Evolutionary conservation across 352 stramenopile species (phyloP), one percentile per base, ranked within the genome.

Genomic region (Phytophthora agathidicida): DNA sequence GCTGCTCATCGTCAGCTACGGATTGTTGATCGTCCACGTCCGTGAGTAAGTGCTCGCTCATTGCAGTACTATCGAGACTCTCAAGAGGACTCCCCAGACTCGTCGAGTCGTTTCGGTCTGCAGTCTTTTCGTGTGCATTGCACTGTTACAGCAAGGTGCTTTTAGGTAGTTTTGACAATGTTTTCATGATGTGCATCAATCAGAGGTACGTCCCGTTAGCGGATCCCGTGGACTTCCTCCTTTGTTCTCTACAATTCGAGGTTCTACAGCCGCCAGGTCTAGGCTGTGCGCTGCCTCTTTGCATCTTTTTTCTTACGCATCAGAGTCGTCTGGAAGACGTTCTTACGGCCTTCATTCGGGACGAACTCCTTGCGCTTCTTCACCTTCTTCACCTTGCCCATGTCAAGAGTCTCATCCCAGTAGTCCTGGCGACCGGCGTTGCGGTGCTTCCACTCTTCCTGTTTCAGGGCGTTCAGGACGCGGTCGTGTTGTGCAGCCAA

Each of bases 321-420:
- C 20, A 90, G 56, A 39, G 75, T 68, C 1, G 55, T 65, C 52
- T 91, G 83, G 62, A 94, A 94, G 24, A 65, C 72, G 63, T 94
- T 94, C 14, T 69, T 58, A 33, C 58, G 65, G 39, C 86, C 86
- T 77, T 94, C 70, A 53, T 94, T 94, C 7, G 81, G 23, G 13
- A 90, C 68, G 52, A 94, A 94, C 42, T 88, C 81, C 44, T 91
- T 93, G 46, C 82, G 79, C 61, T 91, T 91, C 68, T 91, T 91
- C 44, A 93, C 62, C 68, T 93, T 94, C 54, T 93, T 93, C 7
- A 86, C 46, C 45, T 94, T 89, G 30, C 86, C 86, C 7, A 50
- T 44, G 52, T 94, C 86, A 2, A 94, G 69, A 16, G 77, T 78
- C 32, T 89, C 81, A 50, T 94, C 77, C 86, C 86, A 94, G 26